phyloP scores from a whole-genome alignment of 2,329 filamentous ascomycete species.

The Colletotrichum lupini region DNA sequence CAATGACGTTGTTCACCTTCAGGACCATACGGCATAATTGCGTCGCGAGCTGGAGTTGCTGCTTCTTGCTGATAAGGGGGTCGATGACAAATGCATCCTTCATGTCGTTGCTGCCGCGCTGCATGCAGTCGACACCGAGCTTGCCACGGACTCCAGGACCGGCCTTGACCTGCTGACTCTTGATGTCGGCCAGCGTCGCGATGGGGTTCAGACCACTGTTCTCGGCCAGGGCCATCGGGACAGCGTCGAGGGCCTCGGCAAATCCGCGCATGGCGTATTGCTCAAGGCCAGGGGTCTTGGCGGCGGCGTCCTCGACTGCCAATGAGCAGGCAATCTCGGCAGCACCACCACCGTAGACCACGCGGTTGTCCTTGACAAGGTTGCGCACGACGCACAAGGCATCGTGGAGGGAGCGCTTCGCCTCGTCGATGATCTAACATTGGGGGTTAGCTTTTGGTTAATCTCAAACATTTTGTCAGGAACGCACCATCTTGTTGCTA shows the following conservation, averaged over 20 bases:
- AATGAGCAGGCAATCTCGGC: conserved; percentile 97
- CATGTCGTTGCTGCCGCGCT: conserved; percentile 95
- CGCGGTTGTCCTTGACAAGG: conserved; percentile 93
- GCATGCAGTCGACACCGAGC: conserved; percentile 98
- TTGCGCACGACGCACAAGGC: conserved; percentile 98
- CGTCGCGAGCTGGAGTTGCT: conserved; percentile 95
- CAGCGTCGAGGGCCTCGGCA: conserved; percentile 89
- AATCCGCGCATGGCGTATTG: conserved; percentile 99
- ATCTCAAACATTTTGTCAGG: not conserved
- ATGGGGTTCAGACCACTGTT: conserved; percentile 97
- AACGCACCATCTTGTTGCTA: conserved; percentile 97
- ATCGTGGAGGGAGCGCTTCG: conserved; percentile 96
- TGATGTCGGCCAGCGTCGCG: conserved; percentile 92
- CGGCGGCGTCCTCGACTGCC: conserved; percentile 93
- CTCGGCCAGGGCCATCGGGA: conserved; percentile 96
- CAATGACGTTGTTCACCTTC: conserved; percentile 97
- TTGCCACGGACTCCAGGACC: conserved; percentile 61
- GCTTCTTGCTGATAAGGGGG: conserved; percentile 96
- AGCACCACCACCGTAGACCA: conserved; percentile 96
- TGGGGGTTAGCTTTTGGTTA: conserved; percentile 36
- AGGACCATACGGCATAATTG: conserved; percentile 98
- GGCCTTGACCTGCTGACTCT: conserved; percentile 94
- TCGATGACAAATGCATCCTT: conserved; percentile 98
- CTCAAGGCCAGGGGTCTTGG: conserved; percentile 95
- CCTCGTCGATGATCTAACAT: conserved; percentile 93